phyloP scores from a whole-genome alignment of 2,329 filamentous ascomycete species.

The Trichoderma asperellum region DNA sequence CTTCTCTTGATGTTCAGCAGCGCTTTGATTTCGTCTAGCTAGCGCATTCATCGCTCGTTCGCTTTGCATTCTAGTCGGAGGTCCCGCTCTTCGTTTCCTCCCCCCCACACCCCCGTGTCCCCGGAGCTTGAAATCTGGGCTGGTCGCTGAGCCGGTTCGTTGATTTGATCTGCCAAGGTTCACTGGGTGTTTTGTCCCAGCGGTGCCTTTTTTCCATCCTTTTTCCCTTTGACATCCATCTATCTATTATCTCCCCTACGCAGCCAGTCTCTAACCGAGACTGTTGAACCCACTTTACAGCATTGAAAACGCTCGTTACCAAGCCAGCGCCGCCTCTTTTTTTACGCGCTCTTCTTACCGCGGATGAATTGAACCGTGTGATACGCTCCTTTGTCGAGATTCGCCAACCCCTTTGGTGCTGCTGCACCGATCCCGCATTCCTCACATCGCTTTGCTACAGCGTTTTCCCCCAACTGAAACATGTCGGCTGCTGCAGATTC shows the following conservation, averaged over 20 bases:
- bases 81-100: conserved; percentile 23
- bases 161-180: conserved; percentile 25
- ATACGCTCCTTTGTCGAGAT: conserved; percentile 17
- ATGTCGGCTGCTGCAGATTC: conserved; percentile 43
- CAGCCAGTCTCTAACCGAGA: conserved; percentile 16
- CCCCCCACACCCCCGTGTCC: conserved; percentile 29
- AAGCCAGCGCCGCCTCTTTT: conserved; percentile 1
- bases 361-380: conserved; percentile 25
- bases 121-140: conserved; percentile 27
- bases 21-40: conserved; percentile 3
- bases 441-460: conserved; percentile 31
- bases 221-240: conserved; percentile 23
- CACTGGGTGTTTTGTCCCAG: conserved; percentile 14
- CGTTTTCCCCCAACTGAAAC: conserved; percentile 30
- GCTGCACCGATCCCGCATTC: conserved; percentile 34
- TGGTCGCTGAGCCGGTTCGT: conserved; percentile 27
- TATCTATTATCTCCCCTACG: conserved; percentile 7
- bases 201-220: conserved; percentile 17
- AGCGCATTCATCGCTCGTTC: conserved; percentile 28
- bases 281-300: conserved; percentile 6
- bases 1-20: neutral
- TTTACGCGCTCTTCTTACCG: conserved; percentile 4
- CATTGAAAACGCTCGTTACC: conserved; percentile 24
- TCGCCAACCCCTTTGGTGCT: conserved; percentile 33
- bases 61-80: conserved; percentile 27